These are phyloP conservation scores for Hypoxylon lienhwacheense DNA, from an alignment of 495 filamentous ascomycete species.

Conservation along the genomic window DNA sequence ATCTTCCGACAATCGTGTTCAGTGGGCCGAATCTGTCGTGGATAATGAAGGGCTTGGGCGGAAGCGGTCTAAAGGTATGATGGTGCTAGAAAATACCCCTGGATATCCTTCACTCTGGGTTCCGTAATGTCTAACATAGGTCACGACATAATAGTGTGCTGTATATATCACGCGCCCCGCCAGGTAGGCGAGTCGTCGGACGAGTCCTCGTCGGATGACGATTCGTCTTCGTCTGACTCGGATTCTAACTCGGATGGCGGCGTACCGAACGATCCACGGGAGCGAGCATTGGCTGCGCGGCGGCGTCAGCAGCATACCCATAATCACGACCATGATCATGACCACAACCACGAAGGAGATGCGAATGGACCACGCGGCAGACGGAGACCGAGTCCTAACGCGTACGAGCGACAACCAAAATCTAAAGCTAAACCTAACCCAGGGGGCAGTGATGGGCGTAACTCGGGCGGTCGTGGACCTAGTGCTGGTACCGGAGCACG, in stretches of 20 bases:
- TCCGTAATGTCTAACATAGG: background rate
- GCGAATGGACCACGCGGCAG: conserved; percentile 43
- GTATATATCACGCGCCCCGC: conserved; percentile 90
- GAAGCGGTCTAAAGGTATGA: conserved; percentile 92
- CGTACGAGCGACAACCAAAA: conserved; percentile 91
- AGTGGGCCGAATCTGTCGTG: conserved; percentile 91
- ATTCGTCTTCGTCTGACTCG: conserved; percentile 57
- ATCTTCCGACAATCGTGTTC: conserved; percentile 58
- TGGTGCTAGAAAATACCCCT: too few relatives aligned
- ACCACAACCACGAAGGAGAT: conserved; percentile 41
- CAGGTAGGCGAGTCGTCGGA: conserved; percentile 83
- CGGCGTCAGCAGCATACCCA: conserved; percentile 35
- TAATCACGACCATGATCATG: conserved; percentile 45
- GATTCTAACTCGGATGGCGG: conserved; percentile 42
- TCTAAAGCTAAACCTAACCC: conserved; percentile 39
- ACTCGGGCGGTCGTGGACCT: conserved; percentile 5
- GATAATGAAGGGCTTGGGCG: conserved; percentile 95
- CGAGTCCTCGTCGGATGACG: conserved; percentile 62
- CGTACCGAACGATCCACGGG: conserved; percentile 33
- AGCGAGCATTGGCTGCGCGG: conserved; percentile 29
- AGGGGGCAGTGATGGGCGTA: conserved; percentile 6
- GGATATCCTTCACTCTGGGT: too few relatives aligned
- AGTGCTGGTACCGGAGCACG: background rate
- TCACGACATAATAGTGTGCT: conserved; percentile 75
- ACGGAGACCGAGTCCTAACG: conserved; percentile 80